These are phyloP conservation scores for Pilaira anomala DNA, from an alignment of 192 early-diverging fungal species.

Conservation along the genomic window DNA sequence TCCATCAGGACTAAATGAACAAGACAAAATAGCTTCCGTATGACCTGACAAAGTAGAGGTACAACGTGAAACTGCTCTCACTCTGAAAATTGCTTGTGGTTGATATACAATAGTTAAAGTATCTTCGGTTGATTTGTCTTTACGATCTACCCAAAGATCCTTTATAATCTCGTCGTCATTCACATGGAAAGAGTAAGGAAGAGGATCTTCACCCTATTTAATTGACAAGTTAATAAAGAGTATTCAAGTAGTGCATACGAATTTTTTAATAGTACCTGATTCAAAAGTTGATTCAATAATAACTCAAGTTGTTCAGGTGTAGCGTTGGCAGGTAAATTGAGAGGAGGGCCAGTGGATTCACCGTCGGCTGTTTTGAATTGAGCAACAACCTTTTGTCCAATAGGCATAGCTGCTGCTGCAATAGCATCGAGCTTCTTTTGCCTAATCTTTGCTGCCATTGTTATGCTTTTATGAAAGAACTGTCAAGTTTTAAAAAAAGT, in stretches of 20 bases:
- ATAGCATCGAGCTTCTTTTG: constrained; percentile 24
- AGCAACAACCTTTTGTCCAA: constrained; percentile 60
- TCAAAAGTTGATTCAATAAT: constrained; percentile 86
- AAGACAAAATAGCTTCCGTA: constrained; percentile 89
- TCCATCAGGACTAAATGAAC: constrained; percentile 89
- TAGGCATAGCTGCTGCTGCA: constrained; percentile 34
- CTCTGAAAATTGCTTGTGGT: constrained; percentile 94
- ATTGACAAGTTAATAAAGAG: not conserved
- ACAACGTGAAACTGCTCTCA: constrained; percentile 91
- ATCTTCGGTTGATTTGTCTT: constrained; percentile 83
- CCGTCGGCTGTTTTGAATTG: constrained; percentile 83
- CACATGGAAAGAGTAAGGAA: constrained; percentile 93
- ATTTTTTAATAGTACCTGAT: constrained; percentile 56
- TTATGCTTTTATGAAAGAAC: not conserved
- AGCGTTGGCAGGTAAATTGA: constrained; percentile 81
- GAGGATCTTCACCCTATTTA: constrained; percentile 70
- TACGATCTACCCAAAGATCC: constrained; percentile 71
- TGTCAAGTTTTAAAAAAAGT: too few relatives aligned
- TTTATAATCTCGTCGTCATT: constrained; percentile 78
- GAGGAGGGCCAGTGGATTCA: constrained; percentile 76
- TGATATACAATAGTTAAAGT: constrained; percentile 88
- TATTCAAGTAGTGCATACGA: constrained; percentile 1
- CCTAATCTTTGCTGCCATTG: constrained; percentile 25
- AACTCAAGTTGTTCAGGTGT: constrained; percentile 84
- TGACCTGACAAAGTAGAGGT: constrained; percentile 83